A percentile compares a stretch with the other conserved stretches of the same genome.
Evolutionary conservation across 2,329 filamentous ascomycete species (phyloP).

Genomic region (Westerdykella ornata): DNA sequence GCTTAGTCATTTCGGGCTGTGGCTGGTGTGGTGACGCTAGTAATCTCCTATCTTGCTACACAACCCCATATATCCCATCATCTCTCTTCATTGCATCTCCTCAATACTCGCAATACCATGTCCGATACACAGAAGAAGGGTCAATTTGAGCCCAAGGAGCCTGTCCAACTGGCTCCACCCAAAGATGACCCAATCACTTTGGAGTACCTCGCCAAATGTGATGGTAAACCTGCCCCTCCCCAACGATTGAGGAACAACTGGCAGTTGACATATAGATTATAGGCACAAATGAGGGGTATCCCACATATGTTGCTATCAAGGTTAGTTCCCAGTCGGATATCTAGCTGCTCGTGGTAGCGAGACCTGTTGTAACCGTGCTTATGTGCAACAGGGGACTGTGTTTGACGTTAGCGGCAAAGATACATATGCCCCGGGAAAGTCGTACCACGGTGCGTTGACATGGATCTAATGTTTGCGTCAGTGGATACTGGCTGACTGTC

Average conservation of each 20-base stretch:
- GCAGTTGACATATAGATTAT: not conserved
- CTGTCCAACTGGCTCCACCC: constrained; percentile 70
- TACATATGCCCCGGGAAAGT: constrained; percentile 72
- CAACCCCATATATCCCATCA: no score
- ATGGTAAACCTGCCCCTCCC: constrained; percentile 58
- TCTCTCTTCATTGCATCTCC: not conserved
- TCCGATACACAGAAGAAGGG: constrained; percentile 33
- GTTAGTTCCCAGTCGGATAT: constrained; percentile 18
- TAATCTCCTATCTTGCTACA: no score
- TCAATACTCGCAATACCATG: constrained; percentile 15
- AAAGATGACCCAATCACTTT: constrained; percentile 80
- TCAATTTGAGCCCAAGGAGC: constrained; percentile 71
- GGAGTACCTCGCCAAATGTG: constrained; percentile 71
- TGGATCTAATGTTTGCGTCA: not conserved
- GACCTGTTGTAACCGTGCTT: constrained; percentile 5
- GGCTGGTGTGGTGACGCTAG: no score
- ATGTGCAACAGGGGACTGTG: constrained; percentile 64
- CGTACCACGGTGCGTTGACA: constrained; percentile 69
- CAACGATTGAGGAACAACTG: not conserved
- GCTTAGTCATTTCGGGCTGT: no score
- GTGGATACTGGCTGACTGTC: not conserved
- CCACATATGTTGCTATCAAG: constrained; percentile 56
- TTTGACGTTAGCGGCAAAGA: constrained; percentile 92
- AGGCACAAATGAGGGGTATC: constrained; percentile 59
- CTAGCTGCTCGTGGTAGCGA: not conserved